Evolutionary conservation across 2,329 filamentous ascomycete genomes (phyloP), one percentile per base, ranked within the genome.

Genomic region (Alternaria atra): DNA sequence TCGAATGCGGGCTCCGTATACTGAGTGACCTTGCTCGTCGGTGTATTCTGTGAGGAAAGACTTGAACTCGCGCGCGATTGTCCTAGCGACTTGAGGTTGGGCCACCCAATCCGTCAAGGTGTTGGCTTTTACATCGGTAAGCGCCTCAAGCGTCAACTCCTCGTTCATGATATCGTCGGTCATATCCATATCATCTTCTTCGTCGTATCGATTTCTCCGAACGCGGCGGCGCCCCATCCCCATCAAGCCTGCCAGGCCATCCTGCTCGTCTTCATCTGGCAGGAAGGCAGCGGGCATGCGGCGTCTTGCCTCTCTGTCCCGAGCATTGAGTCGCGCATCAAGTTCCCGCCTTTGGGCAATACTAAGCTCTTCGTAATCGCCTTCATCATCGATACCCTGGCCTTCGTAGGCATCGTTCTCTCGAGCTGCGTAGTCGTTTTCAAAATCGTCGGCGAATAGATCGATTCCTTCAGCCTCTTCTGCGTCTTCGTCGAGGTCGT

Each of bases 11-110:
- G 93, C 94, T 55, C 95, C 95, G 77, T 99, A 99, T 52, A 99
- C 93, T 0, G 95, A 99, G 5, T 89, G 90, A 55, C 93, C 94
- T 66, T 90, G 89, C 55, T 93, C 89, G 73, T 99, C 95, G 6
- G 90, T 97, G 78, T 96, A 98, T 71, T 97, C 94, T 10, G 95
- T 98, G 72, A 99, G 83, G 83, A 99, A 99, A 3, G 92, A 91
- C 79, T 97, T 97, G 87, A 99, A 99, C 80, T 99, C 95, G 73
- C 94, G 89, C 76, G 93, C 94, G 79, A 99, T 95, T 1, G 94
- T 96, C 69, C 92, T 88, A 80, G 97, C 92, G 12, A 99, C 95
- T 13, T 93, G 88, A 3, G 92, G 92, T 70, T 94, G 90, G 13
- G 92, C 90, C 42, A 99, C 91, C 96, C 96, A 99, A 67, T 99